These are phyloP conservation scores for Hanseniaspora occidentalis DNA, from an alignment of 805 yeast genomes.

Conservation along the genomic window DNA sequence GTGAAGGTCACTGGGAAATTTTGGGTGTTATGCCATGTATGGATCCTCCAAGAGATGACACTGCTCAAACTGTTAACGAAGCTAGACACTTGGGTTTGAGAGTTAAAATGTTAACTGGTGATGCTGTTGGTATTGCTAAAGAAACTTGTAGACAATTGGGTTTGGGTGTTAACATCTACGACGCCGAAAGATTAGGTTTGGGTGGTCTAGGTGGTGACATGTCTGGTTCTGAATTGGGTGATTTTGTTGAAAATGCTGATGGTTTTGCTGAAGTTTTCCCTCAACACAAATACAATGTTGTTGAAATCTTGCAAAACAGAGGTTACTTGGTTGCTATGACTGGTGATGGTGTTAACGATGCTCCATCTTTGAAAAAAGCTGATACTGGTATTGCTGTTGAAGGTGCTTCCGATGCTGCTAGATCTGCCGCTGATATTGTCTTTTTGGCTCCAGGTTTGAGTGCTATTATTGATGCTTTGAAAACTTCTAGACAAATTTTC, in stretches of 20 bases:
- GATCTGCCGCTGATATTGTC: constrained; percentile 94
- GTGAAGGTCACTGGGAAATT: constrained; percentile 97
- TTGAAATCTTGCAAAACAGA: constrained; percentile 88
- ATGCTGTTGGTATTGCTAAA: constrained; percentile 97
- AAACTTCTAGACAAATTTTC: constrained; percentile 94
- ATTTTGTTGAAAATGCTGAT: constrained; percentile 93
- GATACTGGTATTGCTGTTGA: constrained; percentile 96
- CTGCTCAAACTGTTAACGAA: constrained; percentile 87
- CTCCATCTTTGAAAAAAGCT: constrained; percentile 94
- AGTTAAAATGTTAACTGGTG: constrained; percentile 98
- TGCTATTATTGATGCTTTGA: constrained; percentile 87
- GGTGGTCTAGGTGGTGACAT: constrained; percentile 88
- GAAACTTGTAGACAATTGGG: constrained; percentile 98
- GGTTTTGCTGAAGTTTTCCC: constrained; percentile 99
- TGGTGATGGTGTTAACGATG: constrained; percentile 99
- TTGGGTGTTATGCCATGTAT: constrained; percentile 97
- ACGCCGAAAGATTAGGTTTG: constrained; percentile 92
- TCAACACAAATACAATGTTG: constrained; percentile 92
- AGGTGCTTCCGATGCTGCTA: constrained; percentile 96
- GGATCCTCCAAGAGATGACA: constrained; percentile 99
- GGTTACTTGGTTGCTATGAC: constrained; percentile 98
- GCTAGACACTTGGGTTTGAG: constrained; percentile 86
- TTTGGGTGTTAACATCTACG: constrained; percentile 90
- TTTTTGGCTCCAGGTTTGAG: constrained; percentile 92
- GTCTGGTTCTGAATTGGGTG: constrained; percentile 97